These are phyloP conservation scores for Sugiyamaella valdiviana DNA, from an alignment of 805 yeast species.

Conservation along the genomic window DNA sequence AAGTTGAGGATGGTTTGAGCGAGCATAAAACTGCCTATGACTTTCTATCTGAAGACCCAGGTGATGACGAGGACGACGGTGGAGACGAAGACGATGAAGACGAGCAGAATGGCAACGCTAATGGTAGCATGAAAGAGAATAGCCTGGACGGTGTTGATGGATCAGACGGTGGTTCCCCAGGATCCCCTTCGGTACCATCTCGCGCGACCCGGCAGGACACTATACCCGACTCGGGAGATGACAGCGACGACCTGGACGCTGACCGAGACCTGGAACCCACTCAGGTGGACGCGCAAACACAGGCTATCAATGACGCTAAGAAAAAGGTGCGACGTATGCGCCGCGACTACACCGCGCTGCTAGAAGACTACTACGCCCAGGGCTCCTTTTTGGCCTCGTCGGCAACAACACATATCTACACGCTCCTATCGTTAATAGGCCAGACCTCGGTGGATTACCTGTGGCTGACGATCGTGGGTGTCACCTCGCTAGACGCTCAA, in stretches of 20 bases:
- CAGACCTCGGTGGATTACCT: conserved; percentile 62
- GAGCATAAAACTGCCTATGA: conserved; percentile 59
- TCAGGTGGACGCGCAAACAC: neutral
- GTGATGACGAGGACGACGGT: conserved; percentile 35
- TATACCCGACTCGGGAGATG: conserved; percentile 19
- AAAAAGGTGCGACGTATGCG: conserved; percentile 14
- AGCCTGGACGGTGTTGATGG: too few species aligned
- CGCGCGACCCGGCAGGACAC: neutral
- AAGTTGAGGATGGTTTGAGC: conserved; percentile 50
- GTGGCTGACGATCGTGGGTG: conserved; percentile 88
- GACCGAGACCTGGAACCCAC: conserved; percentile 2
- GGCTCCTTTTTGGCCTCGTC: conserved; percentile 78
- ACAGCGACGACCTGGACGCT: conserved; percentile 21
- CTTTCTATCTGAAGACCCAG: conserved; percentile 32
- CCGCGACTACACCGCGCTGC: conserved; percentile 36
- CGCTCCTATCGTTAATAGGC: conserved; percentile 73
- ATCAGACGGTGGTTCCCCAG: too few species aligned
- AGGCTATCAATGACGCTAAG: neutral
- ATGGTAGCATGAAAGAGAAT: neutral
- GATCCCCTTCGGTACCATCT: neutral
- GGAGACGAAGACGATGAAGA: conserved; percentile 28
- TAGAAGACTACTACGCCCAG: conserved; percentile 74
- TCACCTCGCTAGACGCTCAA: conserved; percentile 68
- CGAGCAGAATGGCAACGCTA: conserved; percentile 23
- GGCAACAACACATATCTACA: conserved; percentile 70